Evolutionary conservation across 352 stramenopile species (phyloP).

Genomic region (Phytophthora pluvialis): DNA sequence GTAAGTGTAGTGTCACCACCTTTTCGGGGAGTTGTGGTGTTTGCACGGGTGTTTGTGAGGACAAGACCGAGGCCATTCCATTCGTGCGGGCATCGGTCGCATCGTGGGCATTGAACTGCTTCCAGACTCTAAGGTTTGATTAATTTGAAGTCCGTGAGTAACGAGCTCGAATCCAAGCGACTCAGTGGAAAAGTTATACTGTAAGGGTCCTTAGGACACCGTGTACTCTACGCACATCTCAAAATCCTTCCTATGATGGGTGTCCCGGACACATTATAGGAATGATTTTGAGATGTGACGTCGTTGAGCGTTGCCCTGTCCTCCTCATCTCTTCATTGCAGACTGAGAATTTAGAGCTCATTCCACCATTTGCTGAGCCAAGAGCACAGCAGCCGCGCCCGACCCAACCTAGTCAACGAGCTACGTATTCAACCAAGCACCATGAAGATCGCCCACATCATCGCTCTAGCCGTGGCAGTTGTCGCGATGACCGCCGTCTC

Average conservation of each 20-base stretch:
- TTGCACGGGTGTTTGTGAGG: constrained; percentile 2
- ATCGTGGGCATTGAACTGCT: constrained; percentile 10
- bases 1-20: too few relatives aligned
- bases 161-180: constrained; percentile 1
- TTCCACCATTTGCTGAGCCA: constrained; percentile 25
- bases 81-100: constrained; percentile 1
- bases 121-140: constrained; percentile 4
- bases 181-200: constrained; percentile 2
- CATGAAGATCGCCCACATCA: constrained; percentile 40
- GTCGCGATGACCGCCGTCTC: constrained; percentile 15
- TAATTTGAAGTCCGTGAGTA: constrained; percentile 12
- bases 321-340: background rate
- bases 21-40: background rate
- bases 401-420: background rate
- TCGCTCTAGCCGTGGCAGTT: constrained; percentile 31
- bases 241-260: too few relatives aligned
- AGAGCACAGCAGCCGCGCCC: background rate
- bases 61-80: constrained; percentile 1
- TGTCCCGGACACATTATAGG: too few relatives aligned
- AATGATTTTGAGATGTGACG: too few relatives aligned
- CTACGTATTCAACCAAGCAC: constrained; percentile 8
- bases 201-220: too few relatives aligned
- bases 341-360: constrained; percentile 7
- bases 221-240: too few relatives aligned
- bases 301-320: background rate